Percentiles rank a stretch among this genome's conserved stretches.
These are phyloP conservation scores for Ceratobasidium sp. DNA, from an alignment of 1,284 basidiomycete species.

Conservation along the genomic window DNA sequence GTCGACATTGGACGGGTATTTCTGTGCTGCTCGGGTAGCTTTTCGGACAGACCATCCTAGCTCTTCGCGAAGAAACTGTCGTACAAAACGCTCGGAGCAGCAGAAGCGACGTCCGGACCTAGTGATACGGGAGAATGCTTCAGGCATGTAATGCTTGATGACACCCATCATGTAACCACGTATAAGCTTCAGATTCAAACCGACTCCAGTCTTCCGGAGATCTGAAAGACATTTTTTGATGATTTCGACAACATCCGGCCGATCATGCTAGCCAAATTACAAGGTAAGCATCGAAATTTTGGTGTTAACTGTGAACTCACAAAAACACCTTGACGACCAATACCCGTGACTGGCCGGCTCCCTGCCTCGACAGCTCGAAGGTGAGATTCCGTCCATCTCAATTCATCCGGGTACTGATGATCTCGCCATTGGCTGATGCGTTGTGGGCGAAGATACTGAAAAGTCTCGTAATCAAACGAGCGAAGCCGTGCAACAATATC, in stretches of 20 bases:
- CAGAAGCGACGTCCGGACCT: constrained; percentile 1
- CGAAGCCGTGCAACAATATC: constrained; percentile 15
- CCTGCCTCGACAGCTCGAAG: constrained; percentile 24
- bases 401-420: not conserved
- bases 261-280: not conserved
- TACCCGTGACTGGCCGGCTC: not conserved
- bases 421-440: constrained; percentile 31
- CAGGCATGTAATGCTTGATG: constrained; percentile 11
- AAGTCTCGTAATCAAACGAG: not conserved
- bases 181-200: not conserved
- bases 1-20: constrained; percentile 14
- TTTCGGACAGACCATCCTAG: constrained; percentile 26
- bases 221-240: constrained; percentile 1
- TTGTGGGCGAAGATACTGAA: constrained; percentile 14
- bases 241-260: not conserved
- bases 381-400: constrained; percentile 33
- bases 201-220: not conserved
- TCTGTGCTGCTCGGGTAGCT: constrained; percentile 29
- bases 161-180: constrained; percentile 17
- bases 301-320: not conserved
- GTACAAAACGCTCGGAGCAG: constrained; percentile 15
- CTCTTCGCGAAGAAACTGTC: not conserved
- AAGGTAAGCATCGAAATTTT: not conserved
- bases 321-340: not conserved
- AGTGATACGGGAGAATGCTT: not conserved